Evolutionary conservation across 441 rosid genomes (phyloP), one percentile per base, ranked within the genome.

Genomic region (Flueggea neowawraea): DNA sequence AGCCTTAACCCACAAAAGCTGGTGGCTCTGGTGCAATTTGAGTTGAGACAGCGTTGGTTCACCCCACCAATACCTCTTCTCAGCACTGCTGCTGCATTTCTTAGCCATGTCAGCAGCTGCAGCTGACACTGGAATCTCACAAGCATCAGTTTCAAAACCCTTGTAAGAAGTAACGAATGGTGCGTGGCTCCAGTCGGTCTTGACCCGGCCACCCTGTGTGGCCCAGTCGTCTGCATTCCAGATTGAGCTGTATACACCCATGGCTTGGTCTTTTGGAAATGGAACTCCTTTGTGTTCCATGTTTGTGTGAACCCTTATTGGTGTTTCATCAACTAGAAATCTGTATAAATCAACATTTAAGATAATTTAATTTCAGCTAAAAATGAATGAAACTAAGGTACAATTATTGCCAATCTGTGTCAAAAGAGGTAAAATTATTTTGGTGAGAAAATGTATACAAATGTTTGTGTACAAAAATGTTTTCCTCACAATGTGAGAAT

Each of bases 141-240:
- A 95, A 0, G 84, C 97, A 58, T 89, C 85, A 7, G 91, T 87
- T 55, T 84, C 83, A 39, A 89, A 95, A 2, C 83, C 90, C n/a
- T 64, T 88, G 86, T 95, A 95, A 31, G 97, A 80, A 12, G 97
- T 86, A n/a, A 91, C 43, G 59, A 95, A 95, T 4, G 99, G 99
- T 4, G 96, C 97, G 17, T 91, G 99, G 67, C 74, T 77, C 99
- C 97, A 91, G 52, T 95, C 96, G 0, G 99, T 95, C 80, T 95
- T 95, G 10, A 95, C 74, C 43, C 89, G 82, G 7, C 99, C 99
- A 32, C 97, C 99, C 59, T 88, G 99, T 0, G 99, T 95, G 3
- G 97, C 99, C 99, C 99, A 95, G 70, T 95, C 97, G 60, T 91
- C 99, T 6, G 99, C 99, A 11, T 95, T 95, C 99, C 99, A 95